Percentiles rank a stretch among this genome's conserved stretches.
phyloP scores from a whole-genome alignment of 495 filamentous ascomycete genomes.

The Lindgomyces ingoldianus region DNA sequence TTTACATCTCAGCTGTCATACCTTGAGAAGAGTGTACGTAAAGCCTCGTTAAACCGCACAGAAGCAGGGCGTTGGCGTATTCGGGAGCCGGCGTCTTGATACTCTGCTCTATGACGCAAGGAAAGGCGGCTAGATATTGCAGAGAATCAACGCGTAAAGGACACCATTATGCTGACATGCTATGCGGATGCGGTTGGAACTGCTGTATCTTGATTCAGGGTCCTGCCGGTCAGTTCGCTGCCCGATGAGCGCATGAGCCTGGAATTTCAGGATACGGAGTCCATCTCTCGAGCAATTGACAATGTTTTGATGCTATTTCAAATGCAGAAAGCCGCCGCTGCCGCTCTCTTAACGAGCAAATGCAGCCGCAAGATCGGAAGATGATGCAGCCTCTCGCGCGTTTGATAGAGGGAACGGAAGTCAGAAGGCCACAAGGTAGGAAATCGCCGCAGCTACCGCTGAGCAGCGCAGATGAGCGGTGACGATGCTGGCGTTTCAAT shows the following conservation, averaged over 20 bases:
- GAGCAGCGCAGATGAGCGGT: constrained; percentile 28
- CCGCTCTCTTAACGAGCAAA: not conserved
- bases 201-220: not conserved
- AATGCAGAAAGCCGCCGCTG: not conserved
- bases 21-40: not conserved
- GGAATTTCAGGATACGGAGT: not conserved
- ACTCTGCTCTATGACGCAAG: constrained; percentile 16
- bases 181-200: constrained; percentile 12
- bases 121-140: not conserved
- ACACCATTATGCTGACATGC: constrained; percentile 4
- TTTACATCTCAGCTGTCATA: not conserved
- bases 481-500: constrained; percentile 22
- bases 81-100: not conserved
- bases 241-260: not conserved
- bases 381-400: too few relatives aligned
- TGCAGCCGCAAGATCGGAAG: not conserved
- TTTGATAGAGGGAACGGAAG: not conserved
- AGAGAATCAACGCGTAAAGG: not conserved
- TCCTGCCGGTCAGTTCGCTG: not conserved
- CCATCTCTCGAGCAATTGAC: not conserved
- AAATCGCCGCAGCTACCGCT: constrained; percentile 13
- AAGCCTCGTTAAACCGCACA: not conserved
- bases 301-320: too few relatives aligned
- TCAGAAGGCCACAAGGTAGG: not conserved
- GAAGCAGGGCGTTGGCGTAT: not conserved